These are phyloP conservation scores for Anaeromyces robustus DNA, from an alignment of 192 early-diverging fungal genomes.

Conservation along the genomic window DNA sequence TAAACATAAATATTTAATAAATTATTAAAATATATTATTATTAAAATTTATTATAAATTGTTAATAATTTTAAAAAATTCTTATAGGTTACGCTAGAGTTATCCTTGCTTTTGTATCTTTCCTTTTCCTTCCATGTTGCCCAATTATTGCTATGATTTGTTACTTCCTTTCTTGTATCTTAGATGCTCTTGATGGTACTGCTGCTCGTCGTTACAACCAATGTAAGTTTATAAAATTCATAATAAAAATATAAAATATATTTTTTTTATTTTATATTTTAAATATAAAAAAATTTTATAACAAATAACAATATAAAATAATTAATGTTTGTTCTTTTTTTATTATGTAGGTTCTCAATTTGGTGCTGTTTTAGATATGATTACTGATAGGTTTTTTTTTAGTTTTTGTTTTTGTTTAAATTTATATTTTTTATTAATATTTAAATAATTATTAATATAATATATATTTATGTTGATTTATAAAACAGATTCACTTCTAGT, in stretches of 20 bases:
- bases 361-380: slow-evolving; percentile 99
- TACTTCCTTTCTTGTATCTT: slow-evolving; percentile 82
- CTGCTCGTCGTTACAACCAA: slow-evolving; percentile 82
- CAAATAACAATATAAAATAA: too few relatives aligned
- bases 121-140: slow-evolving; percentile 54
- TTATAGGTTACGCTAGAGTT: slow-evolving; percentile 71
- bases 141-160: slow-evolving; percentile 51
- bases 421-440: neutral
- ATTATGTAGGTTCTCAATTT: slow-evolving; percentile 45
- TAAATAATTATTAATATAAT: neutral
- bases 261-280: too few relatives aligned
- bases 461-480: neutral
- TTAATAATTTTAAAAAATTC: too few relatives aligned
- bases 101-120: slow-evolving; percentile 53
- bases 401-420: neutral
- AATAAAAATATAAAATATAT: too few relatives aligned
- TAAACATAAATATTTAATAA: too few relatives aligned
- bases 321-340: too few relatives aligned
- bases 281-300: too few relatives aligned
- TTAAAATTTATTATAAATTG: too few relatives aligned
- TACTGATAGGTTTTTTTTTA: slow-evolving; percentile 75
- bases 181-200: slow-evolving; percentile 87
- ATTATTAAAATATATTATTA: too few relatives aligned
- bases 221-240: too few relatives aligned
- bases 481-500: slow-evolving; percentile 64